phyloP scores from a whole-genome alignment of 768 basidiomycete genomes.

The Leccinellum rugosiceps region DNA sequence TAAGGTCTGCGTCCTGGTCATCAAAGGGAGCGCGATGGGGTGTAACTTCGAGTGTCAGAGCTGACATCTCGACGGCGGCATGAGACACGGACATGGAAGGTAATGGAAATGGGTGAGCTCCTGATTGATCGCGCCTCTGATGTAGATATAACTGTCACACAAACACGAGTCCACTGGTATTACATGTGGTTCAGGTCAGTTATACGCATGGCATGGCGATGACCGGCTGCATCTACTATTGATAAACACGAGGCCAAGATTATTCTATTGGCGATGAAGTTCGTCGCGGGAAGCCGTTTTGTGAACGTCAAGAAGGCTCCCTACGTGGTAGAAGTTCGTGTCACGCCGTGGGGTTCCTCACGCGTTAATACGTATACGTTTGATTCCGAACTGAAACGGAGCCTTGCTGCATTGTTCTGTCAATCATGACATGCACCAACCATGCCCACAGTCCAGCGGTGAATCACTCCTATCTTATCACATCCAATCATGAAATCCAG shows the following conservation, averaged over 20 bases:
- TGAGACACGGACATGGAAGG: slow-evolving; percentile 31
- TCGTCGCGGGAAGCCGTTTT: neutral
- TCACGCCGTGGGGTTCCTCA: neutral
- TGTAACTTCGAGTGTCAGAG: slow-evolving; percentile 27
- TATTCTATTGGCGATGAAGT: neutral
- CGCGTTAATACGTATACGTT: slow-evolving; percentile 18
- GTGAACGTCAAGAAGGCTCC: slow-evolving; percentile 1
- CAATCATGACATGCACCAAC: slow-evolving; percentile 19
- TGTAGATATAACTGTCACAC: slow-evolving; percentile 25
- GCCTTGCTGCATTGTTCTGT: neutral
- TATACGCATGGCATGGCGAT: slow-evolving; percentile 24
- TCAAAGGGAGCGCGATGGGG: slow-evolving; percentile 36
- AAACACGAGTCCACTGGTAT: slow-evolving; percentile 11
- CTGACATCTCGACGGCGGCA: slow-evolving; percentile 21
- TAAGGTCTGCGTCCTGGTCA: slow-evolving; percentile 39
- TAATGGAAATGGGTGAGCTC: slow-evolving; percentile 13
- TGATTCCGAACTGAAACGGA: slow-evolving; percentile 5
- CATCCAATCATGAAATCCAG: slow-evolving; percentile 22
- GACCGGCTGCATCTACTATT: slow-evolving; percentile 9
- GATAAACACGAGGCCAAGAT: slow-evolving; percentile 27
- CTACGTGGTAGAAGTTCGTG: neutral
- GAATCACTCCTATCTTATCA: slow-evolving; percentile 19
- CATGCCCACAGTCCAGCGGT: slow-evolving; percentile 12
- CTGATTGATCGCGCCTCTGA: slow-evolving; percentile 16
- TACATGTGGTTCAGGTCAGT: slow-evolving; percentile 31